These are phyloP conservation scores for Apiotrichum montevideense DNA, from an alignment of 1,284 basidiomycete genomes.

Conservation along the genomic window DNA sequence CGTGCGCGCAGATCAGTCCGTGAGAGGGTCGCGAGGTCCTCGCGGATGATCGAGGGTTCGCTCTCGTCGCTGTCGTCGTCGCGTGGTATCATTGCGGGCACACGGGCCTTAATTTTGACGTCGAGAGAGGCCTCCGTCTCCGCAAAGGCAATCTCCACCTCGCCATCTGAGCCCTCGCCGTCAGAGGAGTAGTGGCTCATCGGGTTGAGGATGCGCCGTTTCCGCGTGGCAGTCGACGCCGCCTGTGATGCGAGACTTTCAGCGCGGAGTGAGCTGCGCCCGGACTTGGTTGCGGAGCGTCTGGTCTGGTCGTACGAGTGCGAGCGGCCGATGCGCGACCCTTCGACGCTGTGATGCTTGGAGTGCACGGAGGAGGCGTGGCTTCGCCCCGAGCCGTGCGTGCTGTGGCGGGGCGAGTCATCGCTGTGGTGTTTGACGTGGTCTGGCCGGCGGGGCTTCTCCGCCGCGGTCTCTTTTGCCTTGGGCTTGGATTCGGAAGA, in stretches of 20 bases:
- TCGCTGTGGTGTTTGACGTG: background rate
- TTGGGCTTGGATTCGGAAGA: background rate
- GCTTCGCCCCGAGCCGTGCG: background rate
- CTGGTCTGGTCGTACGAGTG: background rate
- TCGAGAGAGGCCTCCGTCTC: background rate
- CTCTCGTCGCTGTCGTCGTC: background rate
- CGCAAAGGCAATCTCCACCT: background rate
- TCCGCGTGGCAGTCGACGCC: background rate
- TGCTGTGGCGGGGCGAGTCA: background rate
- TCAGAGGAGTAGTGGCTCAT: background rate
- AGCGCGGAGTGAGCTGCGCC: background rate
- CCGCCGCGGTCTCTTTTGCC: background rate
- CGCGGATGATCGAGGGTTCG: background rate
- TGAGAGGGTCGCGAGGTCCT: background rate
- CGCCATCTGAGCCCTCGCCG: background rate
- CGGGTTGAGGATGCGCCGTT: slow-evolving; percentile 1
- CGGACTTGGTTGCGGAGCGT: background rate
- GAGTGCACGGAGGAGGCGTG: background rate
- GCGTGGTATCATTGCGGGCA: background rate
- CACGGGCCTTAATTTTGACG: background rate
- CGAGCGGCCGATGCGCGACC: background rate
- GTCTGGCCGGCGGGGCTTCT: background rate
- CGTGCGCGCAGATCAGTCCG: background rate
- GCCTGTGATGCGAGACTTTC: background rate
- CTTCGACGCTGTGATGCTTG: background rate